Percentiles rank a stretch among this genome's conserved stretches.
Evolutionary conservation across 2,329 filamentous ascomycete species (phyloP).

Genomic region (Colletotrichum tanaceti): DNA sequence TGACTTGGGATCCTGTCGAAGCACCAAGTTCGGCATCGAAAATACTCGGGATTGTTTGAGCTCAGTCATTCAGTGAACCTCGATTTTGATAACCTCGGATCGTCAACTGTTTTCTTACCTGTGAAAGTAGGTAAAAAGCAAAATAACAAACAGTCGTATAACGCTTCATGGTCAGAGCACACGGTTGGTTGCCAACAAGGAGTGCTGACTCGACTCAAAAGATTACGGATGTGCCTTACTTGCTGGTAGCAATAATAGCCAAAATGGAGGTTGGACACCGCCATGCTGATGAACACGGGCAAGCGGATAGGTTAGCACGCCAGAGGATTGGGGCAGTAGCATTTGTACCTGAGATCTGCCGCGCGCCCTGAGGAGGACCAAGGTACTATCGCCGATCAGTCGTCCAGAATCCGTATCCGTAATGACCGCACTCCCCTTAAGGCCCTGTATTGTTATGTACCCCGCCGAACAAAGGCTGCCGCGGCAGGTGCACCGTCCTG

Average conservation of each 20-base stretch:
- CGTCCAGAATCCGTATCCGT: not conserved
- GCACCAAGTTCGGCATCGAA: not conserved
- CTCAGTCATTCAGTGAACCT: not conserved
- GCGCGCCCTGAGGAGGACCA: not conserved
- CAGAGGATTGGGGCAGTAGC: slow-evolving; percentile 7
- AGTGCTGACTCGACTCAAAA: not conserved
- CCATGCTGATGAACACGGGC: slow-evolving; percentile 14
- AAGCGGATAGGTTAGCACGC: slow-evolving; percentile 6
- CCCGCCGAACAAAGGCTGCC: slow-evolving; percentile 33
- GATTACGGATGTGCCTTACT: too few relatives aligned
- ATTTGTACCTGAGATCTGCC: slow-evolving; percentile 24
- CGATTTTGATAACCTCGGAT: not conserved
- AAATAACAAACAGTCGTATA: too few relatives aligned
- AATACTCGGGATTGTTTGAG: not conserved
- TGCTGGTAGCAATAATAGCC: too few relatives aligned
- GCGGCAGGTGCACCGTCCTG: slow-evolving; percentile 7
- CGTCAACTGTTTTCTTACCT: not conserved
- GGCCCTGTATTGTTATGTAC: slow-evolving; percentile 20
- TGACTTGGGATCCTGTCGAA: not conserved
- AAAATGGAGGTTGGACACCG: slow-evolving; percentile 1
- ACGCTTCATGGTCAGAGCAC: not conserved
- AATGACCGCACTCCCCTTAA: slow-evolving; percentile 29
- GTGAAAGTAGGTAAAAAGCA: not conserved
- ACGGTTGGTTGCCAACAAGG: not conserved
- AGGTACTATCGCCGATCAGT: not conserved